Base-by-base conservation (phyloP, 257 asterid species). In the Petunia secreta region DNA sequence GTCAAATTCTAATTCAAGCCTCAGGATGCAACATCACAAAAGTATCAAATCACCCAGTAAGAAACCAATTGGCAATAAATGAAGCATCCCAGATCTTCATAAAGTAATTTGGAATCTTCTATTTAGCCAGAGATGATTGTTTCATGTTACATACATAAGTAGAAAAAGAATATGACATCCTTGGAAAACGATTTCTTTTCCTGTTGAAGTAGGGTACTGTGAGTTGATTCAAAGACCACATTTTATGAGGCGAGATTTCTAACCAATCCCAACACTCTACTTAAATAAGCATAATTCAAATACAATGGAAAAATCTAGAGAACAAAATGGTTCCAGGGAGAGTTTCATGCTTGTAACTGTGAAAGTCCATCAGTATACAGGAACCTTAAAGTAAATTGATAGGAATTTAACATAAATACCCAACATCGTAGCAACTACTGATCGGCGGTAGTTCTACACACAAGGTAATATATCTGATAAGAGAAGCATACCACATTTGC, bases 401-500 rank as follows among this genome's bases (percentile, higher is more conserved):
- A 14, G 74, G 52, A 65, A 52, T 40, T 65, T 2, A 65, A 40
- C 52, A 65, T 14, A 65, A 52, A 50, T 40, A 40, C 37, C 74
- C 50, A 65, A 36, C 46, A 44, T 73, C 5, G 60, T 40, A 11
- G 1, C n/a, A 50, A 57, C 46, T 73, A 50, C 78, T 34, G 59
- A 50, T 10, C 50, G 5, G 10, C 1, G 14, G 14, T 11, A 36
- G 43, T 62, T 73, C 4, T 73, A 73, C 46, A 5, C 46, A 73
- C 78, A 73, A 5, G 78, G 63, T 73, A 57, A 68, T 69, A 38
- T 81, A 74, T 63, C 66, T 53, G 55, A 58, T 13, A 62, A 79
- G 64, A 77, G 58, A 54, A 48, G 57, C 48, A 80, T 80, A 83
- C 84, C 88, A 87, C 93, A 89, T 81, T 82, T 64, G 37, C 82